Evolutionary conservation across 164 flowering plant species (phyloP).

Genomic region (Platanus orientalis): DNA sequence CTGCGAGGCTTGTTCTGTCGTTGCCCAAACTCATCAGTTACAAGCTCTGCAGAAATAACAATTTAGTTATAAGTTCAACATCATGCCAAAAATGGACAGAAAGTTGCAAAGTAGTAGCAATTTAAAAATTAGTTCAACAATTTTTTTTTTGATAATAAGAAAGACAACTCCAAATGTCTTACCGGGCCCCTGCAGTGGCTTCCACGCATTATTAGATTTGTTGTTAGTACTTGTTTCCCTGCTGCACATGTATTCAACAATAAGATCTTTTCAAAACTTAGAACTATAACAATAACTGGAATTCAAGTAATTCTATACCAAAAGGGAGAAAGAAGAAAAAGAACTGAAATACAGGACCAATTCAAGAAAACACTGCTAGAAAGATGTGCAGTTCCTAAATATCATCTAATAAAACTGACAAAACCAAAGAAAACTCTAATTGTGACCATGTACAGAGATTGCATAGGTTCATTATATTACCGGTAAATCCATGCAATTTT

Average conservation of each 20-base stretch:
- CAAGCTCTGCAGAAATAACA: slow-evolving; percentile 43
- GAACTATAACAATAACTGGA: background rate
- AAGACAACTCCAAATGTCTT: slow-evolving; percentile 9
- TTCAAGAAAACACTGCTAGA: no score
- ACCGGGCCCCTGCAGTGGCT: slow-evolving; percentile 71
- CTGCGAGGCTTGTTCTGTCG: slow-evolving; percentile 94
- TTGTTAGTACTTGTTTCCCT: slow-evolving; percentile 44
- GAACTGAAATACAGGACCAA: background rate
- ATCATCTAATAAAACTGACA: no score
- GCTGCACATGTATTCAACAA: slow-evolving; percentile 34
- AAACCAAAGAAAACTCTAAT: no score
- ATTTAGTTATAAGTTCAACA: background rate
- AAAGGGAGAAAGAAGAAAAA: no score
- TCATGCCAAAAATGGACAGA: background rate
- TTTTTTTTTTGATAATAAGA: background rate
- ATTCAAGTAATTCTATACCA: background rate
- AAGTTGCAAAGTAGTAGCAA: background rate
- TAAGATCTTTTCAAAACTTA: background rate
- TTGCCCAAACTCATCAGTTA: slow-evolving; percentile 70
- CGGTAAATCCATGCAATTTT: no score
- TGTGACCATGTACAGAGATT: no score
- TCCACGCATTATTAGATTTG: slow-evolving; percentile 45
- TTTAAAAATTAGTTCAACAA: background rate
- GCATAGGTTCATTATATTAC: no score
- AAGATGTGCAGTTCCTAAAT: no score